Percentiles rank a stretch among this genome's conserved stretches.
These are phyloP conservation scores for Bisporella sp. DNA, from an alignment of 2,329 filamentous ascomycete species.

Conservation along the genomic window DNA sequence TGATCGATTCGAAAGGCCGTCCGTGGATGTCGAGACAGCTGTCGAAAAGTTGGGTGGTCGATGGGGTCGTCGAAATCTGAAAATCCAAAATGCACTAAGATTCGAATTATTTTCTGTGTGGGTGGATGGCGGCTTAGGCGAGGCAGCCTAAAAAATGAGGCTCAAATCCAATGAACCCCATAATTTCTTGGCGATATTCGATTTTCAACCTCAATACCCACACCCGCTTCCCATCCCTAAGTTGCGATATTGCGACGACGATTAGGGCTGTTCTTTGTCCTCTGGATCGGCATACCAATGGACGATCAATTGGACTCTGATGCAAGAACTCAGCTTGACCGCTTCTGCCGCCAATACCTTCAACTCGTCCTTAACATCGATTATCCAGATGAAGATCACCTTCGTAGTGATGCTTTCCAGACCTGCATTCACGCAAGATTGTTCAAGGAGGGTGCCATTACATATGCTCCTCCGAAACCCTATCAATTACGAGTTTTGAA, in stretches of 20 bases:
- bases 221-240: no score
- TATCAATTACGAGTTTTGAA: slow-evolving; percentile 73
- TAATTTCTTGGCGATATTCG: no score
- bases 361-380: slow-evolving; percentile 57
- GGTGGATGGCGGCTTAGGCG: no score
- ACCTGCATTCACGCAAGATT: slow-evolving; percentile 56
- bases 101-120: no score
- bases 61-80: slow-evolving; percentile 13
- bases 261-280: no score
- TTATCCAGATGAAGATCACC: slow-evolving; percentile 51
- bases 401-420: slow-evolving; percentile 59
- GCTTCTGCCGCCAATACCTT: slow-evolving; percentile 69
- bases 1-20: slow-evolving; percentile 23
- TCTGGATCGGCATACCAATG: slow-evolving; percentile 10
- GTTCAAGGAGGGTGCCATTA: slow-evolving; percentile 52
- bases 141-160: no score
- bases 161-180: no score
- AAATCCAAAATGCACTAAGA: slow-evolving; percentile 14
- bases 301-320: slow-evolving; percentile 19
- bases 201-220: no score
- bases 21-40: slow-evolving; percentile 23
- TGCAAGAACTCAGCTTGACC: slow-evolving; percentile 31
- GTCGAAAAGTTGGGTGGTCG: slow-evolving; percentile 22
- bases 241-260: no score
- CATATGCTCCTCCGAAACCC: slow-evolving; percentile 54